A percentile compares a stretch with the other conserved stretches of the same genome.
Conservation (phyloP, 805 yeast genomes). For the Citeromyces matritensis region DNA sequence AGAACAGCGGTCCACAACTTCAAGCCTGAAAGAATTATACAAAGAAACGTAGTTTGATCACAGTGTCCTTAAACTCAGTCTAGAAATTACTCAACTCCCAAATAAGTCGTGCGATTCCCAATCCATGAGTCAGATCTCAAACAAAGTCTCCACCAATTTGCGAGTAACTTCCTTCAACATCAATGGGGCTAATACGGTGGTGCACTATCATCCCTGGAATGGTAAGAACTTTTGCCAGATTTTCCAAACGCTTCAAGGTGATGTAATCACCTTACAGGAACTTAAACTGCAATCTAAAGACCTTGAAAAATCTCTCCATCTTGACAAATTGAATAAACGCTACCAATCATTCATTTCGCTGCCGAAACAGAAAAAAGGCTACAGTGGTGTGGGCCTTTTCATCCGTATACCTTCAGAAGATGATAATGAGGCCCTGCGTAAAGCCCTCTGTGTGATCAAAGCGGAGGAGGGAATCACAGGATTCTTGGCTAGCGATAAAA, state of each 20-base stretch:
- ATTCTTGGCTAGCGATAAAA: slow-evolving; percentile 12
- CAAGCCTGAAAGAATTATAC: too few species aligned
- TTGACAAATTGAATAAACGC: slow-evolving; percentile 21
- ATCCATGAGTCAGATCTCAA: too few species aligned
- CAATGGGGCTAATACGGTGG: slow-evolving; percentile 69
- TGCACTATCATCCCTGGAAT: slow-evolving; percentile 79
- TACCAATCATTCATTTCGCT: slow-evolving; percentile 55
- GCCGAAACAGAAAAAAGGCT: slow-evolving; percentile 62
- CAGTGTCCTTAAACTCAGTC: too few species aligned
- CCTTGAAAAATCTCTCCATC: slow-evolving; percentile 18
- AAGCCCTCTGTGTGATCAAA: slow-evolving; percentile 35
- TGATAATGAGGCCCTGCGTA: slow-evolving; percentile 21
- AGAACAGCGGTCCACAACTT: too few species aligned
- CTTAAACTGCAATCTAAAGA: slow-evolving; percentile 48
- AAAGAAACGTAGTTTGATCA: too few species aligned
- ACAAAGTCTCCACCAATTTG: too few species aligned
- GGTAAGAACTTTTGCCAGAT: slow-evolving; percentile 24
- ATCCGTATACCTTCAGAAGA: slow-evolving; percentile 31
- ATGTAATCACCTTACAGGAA: slow-evolving; percentile 79
- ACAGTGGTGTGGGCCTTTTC: slow-evolving; percentile 85
- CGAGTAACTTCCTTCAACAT: slow-evolving; percentile 88
- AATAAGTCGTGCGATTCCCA: too few species aligned
- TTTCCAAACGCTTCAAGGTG: slow-evolving; percentile 46
- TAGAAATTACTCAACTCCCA: too few species aligned
- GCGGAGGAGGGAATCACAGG: slow-evolving; percentile 96